These are phyloP conservation scores for Davidsoniella australis DNA, from an alignment of 2,329 filamentous ascomycete genomes.

Conservation along the genomic window DNA sequence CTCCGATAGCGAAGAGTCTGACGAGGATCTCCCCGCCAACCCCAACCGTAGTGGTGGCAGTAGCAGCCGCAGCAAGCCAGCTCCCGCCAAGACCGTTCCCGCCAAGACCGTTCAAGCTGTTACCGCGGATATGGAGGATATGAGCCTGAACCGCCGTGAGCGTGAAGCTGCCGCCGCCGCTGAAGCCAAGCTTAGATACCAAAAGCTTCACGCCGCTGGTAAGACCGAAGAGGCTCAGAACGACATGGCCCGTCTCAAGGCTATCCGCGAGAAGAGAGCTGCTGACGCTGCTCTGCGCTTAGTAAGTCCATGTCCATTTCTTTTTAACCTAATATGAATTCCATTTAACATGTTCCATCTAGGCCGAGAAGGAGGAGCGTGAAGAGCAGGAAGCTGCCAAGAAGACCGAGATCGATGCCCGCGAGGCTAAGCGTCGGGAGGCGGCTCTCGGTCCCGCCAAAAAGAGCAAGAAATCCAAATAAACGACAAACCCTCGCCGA, in stretches of 20 bases:
- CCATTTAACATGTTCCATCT: background rate
- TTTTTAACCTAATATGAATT: background rate
- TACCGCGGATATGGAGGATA: constrained; percentile 38
- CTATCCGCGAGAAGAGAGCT: constrained; percentile 75
- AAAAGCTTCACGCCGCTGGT: constrained; percentile 81
- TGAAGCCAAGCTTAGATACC: constrained; percentile 75
- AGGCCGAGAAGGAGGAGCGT: constrained; percentile 42
- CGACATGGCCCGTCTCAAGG: constrained; percentile 64
- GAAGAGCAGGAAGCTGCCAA: constrained; percentile 33
- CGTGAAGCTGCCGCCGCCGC: constrained; percentile 67
- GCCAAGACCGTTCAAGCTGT: constrained; percentile 35
- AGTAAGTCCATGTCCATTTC: constrained; percentile 31
- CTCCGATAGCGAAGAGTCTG: constrained; percentile 38
- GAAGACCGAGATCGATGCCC: constrained; percentile 34
- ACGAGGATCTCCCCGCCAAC: constrained; percentile 63
- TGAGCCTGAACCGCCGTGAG: constrained; percentile 34
- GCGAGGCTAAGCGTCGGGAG: constrained; percentile 38
- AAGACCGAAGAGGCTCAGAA: constrained; percentile 93
- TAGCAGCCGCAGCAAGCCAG: background rate
- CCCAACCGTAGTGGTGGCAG: constrained; percentile 55
- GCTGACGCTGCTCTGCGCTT: constrained; percentile 69
- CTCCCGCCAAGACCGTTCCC: constrained; percentile 26
- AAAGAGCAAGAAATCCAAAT: constrained; percentile 22
- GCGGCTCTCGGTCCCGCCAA: constrained; percentile 34
- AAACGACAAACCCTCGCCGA: background rate